Conservation (phyloP, 148 eudicot genomes). For the Rhododendron ferrugineum region DNA sequence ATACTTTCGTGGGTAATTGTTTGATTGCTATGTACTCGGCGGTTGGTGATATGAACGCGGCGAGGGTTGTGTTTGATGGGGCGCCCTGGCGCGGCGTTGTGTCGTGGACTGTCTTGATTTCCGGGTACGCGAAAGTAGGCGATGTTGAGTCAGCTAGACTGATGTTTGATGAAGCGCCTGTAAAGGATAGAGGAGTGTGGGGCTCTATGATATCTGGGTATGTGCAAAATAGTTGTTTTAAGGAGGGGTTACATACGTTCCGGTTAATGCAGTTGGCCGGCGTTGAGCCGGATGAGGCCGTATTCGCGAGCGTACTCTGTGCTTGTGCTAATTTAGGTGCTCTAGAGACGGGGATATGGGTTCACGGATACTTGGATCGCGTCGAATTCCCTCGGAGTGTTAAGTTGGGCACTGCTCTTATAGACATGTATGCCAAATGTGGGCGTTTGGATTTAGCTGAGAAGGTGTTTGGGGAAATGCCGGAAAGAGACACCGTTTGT, state of each 20-base stretch:
- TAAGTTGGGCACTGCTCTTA: slow-evolving; percentile 28
- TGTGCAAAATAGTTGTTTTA: slow-evolving; percentile 31
- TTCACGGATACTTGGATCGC: slow-evolving; percentile 21
- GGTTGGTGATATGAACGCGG: slow-evolving; percentile 19
- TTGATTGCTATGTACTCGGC: slow-evolving; percentile 26
- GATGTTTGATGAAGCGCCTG: slow-evolving; percentile 30
- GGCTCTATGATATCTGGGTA: slow-evolving; percentile 38
- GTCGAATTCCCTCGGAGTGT: slow-evolving; percentile 1
- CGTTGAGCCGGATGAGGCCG: slow-evolving; percentile 27
- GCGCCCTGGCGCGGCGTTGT: slow-evolving; percentile 16
- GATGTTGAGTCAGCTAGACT: slow-evolving; percentile 25
- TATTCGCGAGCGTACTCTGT: slow-evolving; percentile 24
- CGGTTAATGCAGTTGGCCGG: slow-evolving; percentile 22
- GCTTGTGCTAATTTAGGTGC: slow-evolving; percentile 32
- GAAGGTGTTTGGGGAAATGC: slow-evolving; percentile 30
- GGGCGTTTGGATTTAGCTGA: slow-evolving; percentile 31
- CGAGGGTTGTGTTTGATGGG: slow-evolving; percentile 20
- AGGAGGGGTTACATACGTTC: slow-evolving; percentile 31
- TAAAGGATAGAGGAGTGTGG: slow-evolving; percentile 37
- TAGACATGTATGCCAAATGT: slow-evolving; percentile 36
- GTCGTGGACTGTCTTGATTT: slow-evolving; percentile 30
- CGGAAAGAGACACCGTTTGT: slow-evolving; percentile 22
- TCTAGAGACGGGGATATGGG: slow-evolving; percentile 33
- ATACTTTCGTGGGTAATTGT: slow-evolving; percentile 26
- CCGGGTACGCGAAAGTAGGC: slow-evolving; percentile 29